These are phyloP conservation scores for Flagelloscypha sp. DNA, from an alignment of 768 basidiomycete genomes.

Conservation along the genomic window DNA sequence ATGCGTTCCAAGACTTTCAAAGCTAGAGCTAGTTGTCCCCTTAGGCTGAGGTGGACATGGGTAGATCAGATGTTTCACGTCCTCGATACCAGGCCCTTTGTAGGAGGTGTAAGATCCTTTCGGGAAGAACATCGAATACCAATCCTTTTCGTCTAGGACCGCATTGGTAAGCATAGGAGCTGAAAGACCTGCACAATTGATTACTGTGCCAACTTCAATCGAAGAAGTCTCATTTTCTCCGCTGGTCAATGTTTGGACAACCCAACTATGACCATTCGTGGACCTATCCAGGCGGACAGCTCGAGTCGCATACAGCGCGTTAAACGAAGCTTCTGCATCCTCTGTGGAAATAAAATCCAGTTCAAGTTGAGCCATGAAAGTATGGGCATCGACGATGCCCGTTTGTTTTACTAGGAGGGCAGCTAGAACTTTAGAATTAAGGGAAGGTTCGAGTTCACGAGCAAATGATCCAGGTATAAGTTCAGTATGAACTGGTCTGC, in stretches of 20 bases:
- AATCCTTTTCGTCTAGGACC: conserved; percentile 45
- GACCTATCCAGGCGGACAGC: conserved; percentile 81
- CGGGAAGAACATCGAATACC: conserved; percentile 72
- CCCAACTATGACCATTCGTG: conserved; percentile 59
- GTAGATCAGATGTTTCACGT: conserved; percentile 76
- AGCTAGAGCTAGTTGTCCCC: conserved; percentile 48
- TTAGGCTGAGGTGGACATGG: conserved; percentile 73
- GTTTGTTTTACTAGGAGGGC: conserved; percentile 82
- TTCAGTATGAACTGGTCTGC: no score
- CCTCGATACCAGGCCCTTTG: conserved; percentile 62
- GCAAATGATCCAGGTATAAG: conserved; percentile 65
- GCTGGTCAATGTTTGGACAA: conserved; percentile 70
- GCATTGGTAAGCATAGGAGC: conserved; percentile 65
- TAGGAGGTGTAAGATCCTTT: conserved; percentile 87
- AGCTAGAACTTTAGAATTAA: conserved; percentile 59
- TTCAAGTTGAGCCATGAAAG: conserved; percentile 76
- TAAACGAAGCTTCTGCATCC: conserved; percentile 49
- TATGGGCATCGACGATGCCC: conserved; percentile 85
- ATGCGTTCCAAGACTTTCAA: conserved; percentile 88
- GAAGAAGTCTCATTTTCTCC: conserved; percentile 32
- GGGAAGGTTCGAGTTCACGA: conserved; percentile 70
- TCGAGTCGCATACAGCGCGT: conserved; percentile 71
- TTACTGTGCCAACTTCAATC: conserved; percentile 63
- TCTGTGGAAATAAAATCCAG: conserved; percentile 70
- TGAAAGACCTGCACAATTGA: conserved; percentile 79